Evolutionary conservation across 441 rosid species (phyloP), one percentile per base, ranked within the genome.

Genomic region (Mallotus japonicus): DNA sequence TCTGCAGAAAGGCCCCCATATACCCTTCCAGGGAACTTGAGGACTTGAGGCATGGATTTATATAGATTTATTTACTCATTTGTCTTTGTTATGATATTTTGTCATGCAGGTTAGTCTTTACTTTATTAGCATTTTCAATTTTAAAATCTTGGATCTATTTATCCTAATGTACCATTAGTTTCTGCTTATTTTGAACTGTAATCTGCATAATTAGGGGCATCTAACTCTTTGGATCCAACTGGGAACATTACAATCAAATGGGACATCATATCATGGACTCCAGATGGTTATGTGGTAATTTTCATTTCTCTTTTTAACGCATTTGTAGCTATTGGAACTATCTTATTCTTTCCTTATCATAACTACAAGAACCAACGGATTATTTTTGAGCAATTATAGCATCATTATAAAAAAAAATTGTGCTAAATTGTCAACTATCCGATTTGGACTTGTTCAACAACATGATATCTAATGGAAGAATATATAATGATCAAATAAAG

Each of bases 221-320:
- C 86, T 79, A 93, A 90, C 77, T 85, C 91, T 28, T 81, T 88
- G 67, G 95, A 92, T 77, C 97, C 97, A 65, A 78, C 61, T 76
- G 95, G 93, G 67, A 89, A 86, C 75, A 87, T 90, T 77, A 89
- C 90, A 14, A 90, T 92, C 74, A 92, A 80, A 77, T 92, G 93
- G 95, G 97, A 92, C 73, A 62, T 92, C 51, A 77, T 77, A 75
- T 81, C 75, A 77, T 92, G 92, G 95, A 82, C 87, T 66, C 54
- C 90, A 53, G 96, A 92, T 82, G 97, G 97, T 65, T 92, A 92
- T 77, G 81, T 83, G 62, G 93, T 88, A 85, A 85, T 78, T 46
- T 54, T 12, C 10, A 3, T 15, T n/a, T n/a, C 8, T 56, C 60
- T 56, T 56, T 5, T 17, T 64, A 42, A 28, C 0, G 2, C 46